These are phyloP conservation scores for Malassezia arunalokei DNA, from an alignment of 1,284 basidiomycete genomes.

Conservation along the genomic window DNA sequence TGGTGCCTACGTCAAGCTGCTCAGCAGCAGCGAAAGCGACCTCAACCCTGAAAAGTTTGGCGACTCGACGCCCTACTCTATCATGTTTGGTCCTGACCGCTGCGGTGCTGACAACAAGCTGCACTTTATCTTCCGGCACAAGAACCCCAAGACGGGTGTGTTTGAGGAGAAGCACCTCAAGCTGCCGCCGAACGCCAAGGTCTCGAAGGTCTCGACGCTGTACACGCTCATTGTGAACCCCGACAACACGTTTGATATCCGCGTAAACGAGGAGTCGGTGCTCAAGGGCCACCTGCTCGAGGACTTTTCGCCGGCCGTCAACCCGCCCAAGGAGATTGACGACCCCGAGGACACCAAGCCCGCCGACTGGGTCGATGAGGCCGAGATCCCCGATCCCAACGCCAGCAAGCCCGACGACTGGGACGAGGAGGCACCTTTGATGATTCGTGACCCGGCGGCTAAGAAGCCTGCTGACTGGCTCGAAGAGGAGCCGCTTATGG, in stretches of 20 bases:
- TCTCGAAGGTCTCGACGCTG: constrained; percentile 38
- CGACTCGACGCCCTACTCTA: constrained; percentile 46
- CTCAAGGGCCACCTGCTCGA: constrained; percentile 71
- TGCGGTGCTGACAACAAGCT: constrained; percentile 45
- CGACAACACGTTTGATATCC: constrained; percentile 85
- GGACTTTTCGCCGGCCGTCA: constrained; percentile 88
- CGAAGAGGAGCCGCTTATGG: constrained; percentile 66
- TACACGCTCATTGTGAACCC: constrained; percentile 62
- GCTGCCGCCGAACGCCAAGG: constrained; percentile 61
- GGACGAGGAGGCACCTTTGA: constrained; percentile 40
- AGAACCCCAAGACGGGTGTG: constrained; percentile 48
- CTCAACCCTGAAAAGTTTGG: constrained; percentile 40
- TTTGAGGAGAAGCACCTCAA: constrained; percentile 94
- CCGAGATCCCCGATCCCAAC: constrained; percentile 70
- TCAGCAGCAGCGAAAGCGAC: constrained; percentile 51
- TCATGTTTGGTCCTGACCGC: constrained; percentile 46
- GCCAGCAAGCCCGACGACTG: constrained; percentile 54
- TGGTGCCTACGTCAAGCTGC: constrained; percentile 95
- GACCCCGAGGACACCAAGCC: constrained; percentile 86
- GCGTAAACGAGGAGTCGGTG: constrained; percentile 66
- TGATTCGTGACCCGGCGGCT: constrained; percentile 71
- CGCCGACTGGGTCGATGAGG: constrained; percentile 78
- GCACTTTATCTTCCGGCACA: constrained; percentile 46
- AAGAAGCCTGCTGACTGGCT: constrained; percentile 90
- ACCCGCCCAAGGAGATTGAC: constrained; percentile 82